Base-by-base conservation (phyloP, 2,329 filamentous ascomycete genomes). In the Venturia asperata region DNA sequence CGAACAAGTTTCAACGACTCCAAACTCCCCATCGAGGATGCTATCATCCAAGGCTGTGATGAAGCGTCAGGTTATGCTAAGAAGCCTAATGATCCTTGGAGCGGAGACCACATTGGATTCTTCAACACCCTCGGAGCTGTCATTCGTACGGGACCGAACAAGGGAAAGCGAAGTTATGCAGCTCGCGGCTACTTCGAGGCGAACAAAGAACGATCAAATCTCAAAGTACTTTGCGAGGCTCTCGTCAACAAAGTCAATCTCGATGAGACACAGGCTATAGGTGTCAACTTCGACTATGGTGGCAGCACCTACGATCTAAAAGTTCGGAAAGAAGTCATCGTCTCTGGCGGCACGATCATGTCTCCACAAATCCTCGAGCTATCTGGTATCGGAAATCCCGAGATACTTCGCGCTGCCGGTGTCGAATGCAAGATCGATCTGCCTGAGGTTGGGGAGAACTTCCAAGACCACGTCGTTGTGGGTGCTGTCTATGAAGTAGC, bases 171-270 rank as follows among this genome's bases (percentile, higher is more conserved):
- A n/a, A 63, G 61, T 30, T 49, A 63, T 41, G 61, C 61, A 27
- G 61, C 41, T n/a, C 37, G 30, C 5, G 61, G 34, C 11, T 63
- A 63, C 34, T 63, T 27, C 30, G 39, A 45, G 39, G 19, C 61
- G 10, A 43, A 39, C 27, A 63, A 49, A 21, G 43, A 45, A 21
- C 39, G 61, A n/a, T 21, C 39, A 3, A 63, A 63, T 49, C 70
- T 84, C 2, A 71, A 74, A n/a, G 70, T 83, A 1, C 70, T 83
- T 5, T 79, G 78, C 1, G 76, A 82, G 47, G 78, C 80, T 3
- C 69, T 77, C 41, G 79, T 82, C 21, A 67, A 77, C 60, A 71
- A 81, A 66, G 72, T 87, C 67, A 67, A 81, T 45, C 70, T 82
- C 41, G 72, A 80, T 37, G 78, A 75, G 17, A 74, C 73, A 10